These are phyloP conservation scores for Fusarium buxicola DNA, from an alignment of 2,329 filamentous ascomycete species.

Conservation along the genomic window DNA sequence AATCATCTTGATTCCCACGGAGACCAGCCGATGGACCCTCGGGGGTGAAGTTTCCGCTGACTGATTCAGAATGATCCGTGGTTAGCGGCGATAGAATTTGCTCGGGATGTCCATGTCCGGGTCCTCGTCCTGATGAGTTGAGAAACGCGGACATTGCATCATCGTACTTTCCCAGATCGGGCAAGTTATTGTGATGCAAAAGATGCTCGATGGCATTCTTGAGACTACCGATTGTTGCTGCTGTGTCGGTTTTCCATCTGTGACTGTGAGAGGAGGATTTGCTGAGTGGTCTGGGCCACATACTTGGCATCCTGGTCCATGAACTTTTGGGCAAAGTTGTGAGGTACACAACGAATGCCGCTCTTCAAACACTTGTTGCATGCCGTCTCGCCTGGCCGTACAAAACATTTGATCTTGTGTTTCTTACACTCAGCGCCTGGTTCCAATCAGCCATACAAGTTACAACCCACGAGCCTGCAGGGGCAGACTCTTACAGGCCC, in stretches of 20 bases:
- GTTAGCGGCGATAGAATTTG: not conserved
- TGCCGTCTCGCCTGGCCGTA: not conserved
- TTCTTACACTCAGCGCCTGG: constrained; percentile 3
- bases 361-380: constrained; percentile 6
- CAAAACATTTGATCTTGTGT: constrained; percentile 5
- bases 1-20: not conserved
- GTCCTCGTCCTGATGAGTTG: not conserved
- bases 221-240: not conserved
- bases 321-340: constrained; percentile 7
- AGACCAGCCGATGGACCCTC: constrained; percentile 2
- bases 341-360: not conserved
- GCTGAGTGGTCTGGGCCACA: not conserved
- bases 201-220: not conserved
- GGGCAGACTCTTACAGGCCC: not conserved
- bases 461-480: not conserved
- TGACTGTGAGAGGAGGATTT: not conserved
- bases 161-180: not conserved
- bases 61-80: not conserved
- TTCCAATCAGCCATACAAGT: not conserved
- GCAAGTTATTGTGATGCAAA: not conserved
- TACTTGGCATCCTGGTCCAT: constrained; percentile 3
- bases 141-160: not conserved
- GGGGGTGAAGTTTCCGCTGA: not conserved
- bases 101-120: not conserved
- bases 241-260: not conserved